Conservation (phyloP, 352 stramenopile species). For the Thalassiosira oceanica region DNA sequence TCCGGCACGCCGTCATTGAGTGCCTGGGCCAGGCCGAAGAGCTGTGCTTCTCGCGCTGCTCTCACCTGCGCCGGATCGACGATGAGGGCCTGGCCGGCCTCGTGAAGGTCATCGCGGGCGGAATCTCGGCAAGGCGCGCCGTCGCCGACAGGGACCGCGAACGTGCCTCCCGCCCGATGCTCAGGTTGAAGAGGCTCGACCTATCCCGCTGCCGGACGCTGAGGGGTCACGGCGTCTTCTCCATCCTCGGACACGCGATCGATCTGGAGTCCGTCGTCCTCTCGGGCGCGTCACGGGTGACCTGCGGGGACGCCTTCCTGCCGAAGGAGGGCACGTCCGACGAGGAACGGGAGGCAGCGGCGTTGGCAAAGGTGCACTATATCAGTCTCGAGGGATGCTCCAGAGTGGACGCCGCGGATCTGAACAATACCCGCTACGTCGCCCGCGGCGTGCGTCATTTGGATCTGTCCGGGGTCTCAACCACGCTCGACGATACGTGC, state of each 20-base stretch:
- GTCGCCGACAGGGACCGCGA: no score
- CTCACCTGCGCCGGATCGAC: constrained; percentile 24
- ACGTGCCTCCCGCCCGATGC: neutral
- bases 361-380: constrained; percentile 5
- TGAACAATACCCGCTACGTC: neutral
- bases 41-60: constrained; percentile 11
- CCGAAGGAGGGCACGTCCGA: no score
- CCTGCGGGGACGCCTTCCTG: constrained; percentile 3
- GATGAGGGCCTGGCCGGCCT: constrained; percentile 26
- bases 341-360: neutral
- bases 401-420: neutral
- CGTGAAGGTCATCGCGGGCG: constrained; percentile 10
- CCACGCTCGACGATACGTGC: constrained; percentile 3
- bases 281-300: constrained; percentile 8
- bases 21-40: constrained; percentile 4
- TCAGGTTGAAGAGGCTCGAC: constrained; percentile 22
- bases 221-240: constrained; percentile 15
- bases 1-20: constrained; percentile 10
- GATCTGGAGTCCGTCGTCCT: constrained; percentile 12
- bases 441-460: constrained; percentile 8
- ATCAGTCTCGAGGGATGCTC: constrained; percentile 10
- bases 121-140: neutral
- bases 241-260: constrained; percentile 15
- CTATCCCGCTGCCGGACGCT: constrained; percentile 22
- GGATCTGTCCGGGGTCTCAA: constrained; percentile 24